Conservation (phyloP, 345 rosid species). For the Kandelia obovata region DNA sequence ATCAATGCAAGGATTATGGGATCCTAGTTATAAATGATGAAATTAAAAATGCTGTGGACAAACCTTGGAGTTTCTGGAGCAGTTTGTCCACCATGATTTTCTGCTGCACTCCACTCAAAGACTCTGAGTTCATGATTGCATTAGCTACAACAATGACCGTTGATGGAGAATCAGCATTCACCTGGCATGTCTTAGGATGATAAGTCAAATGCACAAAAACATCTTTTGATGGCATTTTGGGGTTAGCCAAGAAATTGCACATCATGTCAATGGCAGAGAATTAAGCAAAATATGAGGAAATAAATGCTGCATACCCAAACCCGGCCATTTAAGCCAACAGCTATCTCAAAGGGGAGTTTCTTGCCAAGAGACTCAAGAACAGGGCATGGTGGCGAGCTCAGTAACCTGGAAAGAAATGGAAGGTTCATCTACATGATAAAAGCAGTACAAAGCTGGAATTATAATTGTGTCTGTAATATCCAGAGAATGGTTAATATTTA, state of each 20-base stretch:
- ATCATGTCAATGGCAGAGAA: too few relatives aligned
- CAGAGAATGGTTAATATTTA: not conserved
- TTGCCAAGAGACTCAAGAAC: constrained; percentile 78
- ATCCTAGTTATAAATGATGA: not conserved
- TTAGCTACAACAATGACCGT: constrained; percentile 51
- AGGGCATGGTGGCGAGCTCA: constrained; percentile 68
- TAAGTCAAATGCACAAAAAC: not conserved
- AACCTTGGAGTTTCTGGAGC: constrained; percentile 50
- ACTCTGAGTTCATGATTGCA: constrained; percentile 70
- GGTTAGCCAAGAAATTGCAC: not conserved
- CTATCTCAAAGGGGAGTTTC: constrained; percentile 72
- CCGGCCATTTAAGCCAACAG: constrained; percentile 77
- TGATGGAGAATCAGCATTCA: constrained; percentile 57
- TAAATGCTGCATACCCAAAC: constrained; percentile 50
- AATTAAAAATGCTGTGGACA: not conserved
- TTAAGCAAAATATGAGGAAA: too few relatives aligned
- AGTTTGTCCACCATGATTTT: constrained; percentile 68
- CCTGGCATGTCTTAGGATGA: constrained; percentile 26
- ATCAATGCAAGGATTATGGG: not conserved
- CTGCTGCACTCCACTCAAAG: constrained; percentile 60
- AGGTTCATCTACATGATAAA: constrained; percentile 3
- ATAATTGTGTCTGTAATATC: not conserved
- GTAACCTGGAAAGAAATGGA: constrained; percentile 41
- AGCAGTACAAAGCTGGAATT: not conserved
- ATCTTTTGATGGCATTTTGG: not conserved